Percentiles rank a stretch among this genome's conserved stretches.
Evolutionary conservation across 768 basidiomycete species (phyloP).

Genomic region (Lactifluus echinatus): DNA sequence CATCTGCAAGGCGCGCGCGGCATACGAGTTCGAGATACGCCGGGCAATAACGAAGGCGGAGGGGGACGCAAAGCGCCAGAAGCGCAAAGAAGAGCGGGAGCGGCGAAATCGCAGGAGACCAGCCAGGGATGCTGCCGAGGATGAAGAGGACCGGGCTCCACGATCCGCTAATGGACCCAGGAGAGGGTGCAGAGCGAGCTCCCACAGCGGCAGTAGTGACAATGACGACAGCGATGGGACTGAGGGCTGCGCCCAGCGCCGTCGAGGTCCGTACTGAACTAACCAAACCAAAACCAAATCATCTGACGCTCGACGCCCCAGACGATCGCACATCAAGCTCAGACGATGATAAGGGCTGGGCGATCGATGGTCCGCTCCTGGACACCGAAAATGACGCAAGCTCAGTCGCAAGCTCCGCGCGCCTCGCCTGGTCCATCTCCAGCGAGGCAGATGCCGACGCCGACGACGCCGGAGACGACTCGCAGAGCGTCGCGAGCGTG

Average conservation of each 20-base stretch:
- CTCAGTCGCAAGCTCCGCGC: background rate
- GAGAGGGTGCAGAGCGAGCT: background rate
- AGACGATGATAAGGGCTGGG: too few species aligned
- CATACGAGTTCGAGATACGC: background rate
- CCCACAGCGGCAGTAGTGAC: too few species aligned
- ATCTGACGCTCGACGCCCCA: too few species aligned
- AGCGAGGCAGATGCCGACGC: background rate
- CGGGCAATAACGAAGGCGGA: background rate
- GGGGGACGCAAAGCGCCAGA: background rate
- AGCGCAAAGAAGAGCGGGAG: background rate
- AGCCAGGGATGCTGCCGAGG: background rate
- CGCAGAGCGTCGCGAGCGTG: background rate
- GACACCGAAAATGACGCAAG: background rate
- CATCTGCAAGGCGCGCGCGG: conserved; percentile 6
- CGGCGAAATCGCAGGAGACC: background rate
- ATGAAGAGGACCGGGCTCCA: background rate
- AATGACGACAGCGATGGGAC: background rate
- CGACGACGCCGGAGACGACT: background rate
- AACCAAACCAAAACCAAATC: background rate
- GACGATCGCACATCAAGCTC: background rate
- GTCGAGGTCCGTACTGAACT: background rate
- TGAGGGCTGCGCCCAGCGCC: background rate
- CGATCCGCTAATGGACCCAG: background rate
- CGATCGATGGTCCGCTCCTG: background rate
- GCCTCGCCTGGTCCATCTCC: background rate